Base-by-base conservation (phyloP, 202 grass and related monocot species). In the Cymbopogon flexuosus region DNA sequence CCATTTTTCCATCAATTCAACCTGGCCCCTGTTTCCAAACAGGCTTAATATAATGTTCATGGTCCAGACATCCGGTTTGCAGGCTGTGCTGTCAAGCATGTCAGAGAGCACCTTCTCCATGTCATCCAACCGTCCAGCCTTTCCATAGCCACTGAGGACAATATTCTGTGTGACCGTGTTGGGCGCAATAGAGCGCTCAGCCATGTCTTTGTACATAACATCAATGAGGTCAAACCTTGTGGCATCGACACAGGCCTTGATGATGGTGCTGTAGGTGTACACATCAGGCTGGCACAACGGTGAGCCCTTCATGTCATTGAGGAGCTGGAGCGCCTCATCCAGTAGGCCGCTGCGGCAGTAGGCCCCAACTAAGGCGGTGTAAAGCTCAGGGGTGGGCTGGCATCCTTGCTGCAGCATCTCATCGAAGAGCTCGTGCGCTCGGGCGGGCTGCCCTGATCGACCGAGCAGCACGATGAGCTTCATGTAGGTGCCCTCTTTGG, bases 1-100 rank as follows among this genome's bases (percentile, higher is more conserved):
- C 95, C 95, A 98, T 51, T 89, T 98, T 29, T 98, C 95, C 95
- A 94, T 98, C 24, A 81, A 49, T 13, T 88, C 90, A 35, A 93
- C 41, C 68, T 89, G 86, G 2, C 95, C 92, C 43, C 12, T 83
- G 64, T 93, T 94, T 54, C 95, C 92, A 86, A 98, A 94, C 58
- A 98, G 68, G 79, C 92, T 93, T 27, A 98, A 56, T 75, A 98
- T 94, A 58, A 98, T 89, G 71, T 98, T 94, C 95, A 98, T 98
- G 52, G 95, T 94, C 92, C 94, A 97, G 15, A 94, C 88, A 77
- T 97, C 94, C 0, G 94, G 94, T 60, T 90, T 91, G 73, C 91
- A 84, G 63, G 65, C 43, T 15, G 51, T 35, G 76, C 83, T 91
- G 6, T 89, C 84, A 1, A 97, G 88, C 94, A 97, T 94, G 6